A percentile compares a stretch with the other conserved stretches of the same genome.
phyloP scores from a whole-genome alignment of 2,329 filamentous ascomycete species.

The Penicillium sp. region DNA sequence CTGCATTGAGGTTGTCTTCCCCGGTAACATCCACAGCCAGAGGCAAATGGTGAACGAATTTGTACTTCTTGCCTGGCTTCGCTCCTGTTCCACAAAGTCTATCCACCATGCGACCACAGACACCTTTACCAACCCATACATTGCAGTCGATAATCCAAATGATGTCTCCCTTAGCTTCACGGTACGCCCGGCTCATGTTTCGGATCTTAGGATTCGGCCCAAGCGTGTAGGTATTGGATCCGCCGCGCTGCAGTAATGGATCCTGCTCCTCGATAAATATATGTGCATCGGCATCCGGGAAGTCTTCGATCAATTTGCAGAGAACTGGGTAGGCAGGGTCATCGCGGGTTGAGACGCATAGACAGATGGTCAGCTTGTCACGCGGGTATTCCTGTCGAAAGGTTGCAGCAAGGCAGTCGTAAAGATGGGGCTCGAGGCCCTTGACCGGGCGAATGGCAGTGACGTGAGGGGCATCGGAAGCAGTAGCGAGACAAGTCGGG shows the following conservation, averaged over 20 bases:
- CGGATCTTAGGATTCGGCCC: constrained; percentile 98
- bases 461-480: constrained; percentile 67
- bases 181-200: constrained; percentile 90
- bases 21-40: constrained; percentile 73
- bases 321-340: constrained; percentile 80
- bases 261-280: constrained; percentile 83
- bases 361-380: constrained; percentile 72
- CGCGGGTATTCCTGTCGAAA: constrained; percentile 79
- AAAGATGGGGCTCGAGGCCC: constrained; percentile 83
- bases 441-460: constrained; percentile 93
- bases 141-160: constrained; percentile 98
- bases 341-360: constrained; percentile 73
- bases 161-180: constrained; percentile 82
- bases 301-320: constrained; percentile 69
- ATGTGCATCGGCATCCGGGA: constrained; percentile 67
- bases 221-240: constrained; percentile 58
- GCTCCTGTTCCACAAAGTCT: constrained; percentile 69
- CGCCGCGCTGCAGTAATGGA: constrained; percentile 60
- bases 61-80: constrained; percentile 59
- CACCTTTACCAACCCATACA: constrained; percentile 80
- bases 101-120: constrained; percentile 85
- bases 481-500: constrained; percentile 42
- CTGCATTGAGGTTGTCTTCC: constrained; percentile 24
- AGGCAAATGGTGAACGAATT: constrained; percentile 93
- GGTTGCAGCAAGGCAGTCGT: constrained; percentile 86